Evolutionary conservation across 495 filamentous ascomycete genomes (phyloP).

Genomic region (Chaetomidium leptoderma): DNA sequence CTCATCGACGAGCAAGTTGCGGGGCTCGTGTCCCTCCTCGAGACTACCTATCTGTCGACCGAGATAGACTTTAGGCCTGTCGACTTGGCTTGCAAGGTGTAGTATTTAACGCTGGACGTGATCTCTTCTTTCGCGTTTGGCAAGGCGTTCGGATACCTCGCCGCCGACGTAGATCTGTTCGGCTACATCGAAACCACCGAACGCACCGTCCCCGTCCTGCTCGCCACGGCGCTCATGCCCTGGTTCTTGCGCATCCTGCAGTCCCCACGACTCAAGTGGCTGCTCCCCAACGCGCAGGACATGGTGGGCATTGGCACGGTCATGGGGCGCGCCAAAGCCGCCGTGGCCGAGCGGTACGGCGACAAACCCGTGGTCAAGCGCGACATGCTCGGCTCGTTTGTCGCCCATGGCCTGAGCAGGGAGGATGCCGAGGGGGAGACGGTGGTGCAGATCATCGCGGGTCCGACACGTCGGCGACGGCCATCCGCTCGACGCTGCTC

Average conservation of each 20-base stretch:
- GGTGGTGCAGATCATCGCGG: conserved; percentile 44
- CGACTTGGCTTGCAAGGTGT: conserved; percentile 49
- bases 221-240: background rate
- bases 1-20: too few relatives aligned
- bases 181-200: conserved; percentile 25
- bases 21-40: conserved; percentile 29
- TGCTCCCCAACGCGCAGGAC: too few relatives aligned
- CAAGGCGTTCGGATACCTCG: conserved; percentile 31
- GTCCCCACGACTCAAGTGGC: too few relatives aligned
- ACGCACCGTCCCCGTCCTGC: conserved; percentile 13
- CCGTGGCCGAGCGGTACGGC: too few relatives aligned
- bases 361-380: too few relatives aligned
- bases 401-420: conserved; percentile 40
- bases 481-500: conserved; percentile 54
- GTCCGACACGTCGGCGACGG: conserved; percentile 58
- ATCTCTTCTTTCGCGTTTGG: conserved; percentile 38
- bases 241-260: background rate
- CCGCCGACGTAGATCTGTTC: conserved; percentile 27
- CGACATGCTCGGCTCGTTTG: conserved; percentile 46
- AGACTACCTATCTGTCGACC: conserved; percentile 52
- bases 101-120: conserved; percentile 58
- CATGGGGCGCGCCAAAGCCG: too few relatives aligned
- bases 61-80: conserved; percentile 44
- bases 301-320: too few relatives aligned
- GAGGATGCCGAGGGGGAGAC: conserved; percentile 38